Conservation (phyloP, 2,329 filamentous ascomycete species). For the Botrytis byssoidea region DNA sequence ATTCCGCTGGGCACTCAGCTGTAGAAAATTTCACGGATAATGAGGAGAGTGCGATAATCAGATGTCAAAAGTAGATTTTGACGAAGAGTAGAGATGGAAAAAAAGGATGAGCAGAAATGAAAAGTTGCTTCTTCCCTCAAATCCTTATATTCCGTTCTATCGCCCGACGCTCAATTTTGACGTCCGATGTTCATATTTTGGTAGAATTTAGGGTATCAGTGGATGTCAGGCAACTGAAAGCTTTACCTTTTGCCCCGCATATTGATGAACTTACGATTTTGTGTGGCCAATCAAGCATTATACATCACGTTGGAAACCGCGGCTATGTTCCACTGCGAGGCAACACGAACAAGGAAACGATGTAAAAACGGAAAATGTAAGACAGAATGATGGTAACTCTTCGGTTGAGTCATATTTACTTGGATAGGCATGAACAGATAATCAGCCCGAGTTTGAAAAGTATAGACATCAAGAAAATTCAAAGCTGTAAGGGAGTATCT, state of each 20-base stretch:
- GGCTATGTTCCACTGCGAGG: conserved; percentile 8
- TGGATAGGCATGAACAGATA: neutral
- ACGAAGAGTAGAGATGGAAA: neutral
- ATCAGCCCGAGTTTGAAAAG: neutral
- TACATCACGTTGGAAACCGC: conserved; percentile 10
- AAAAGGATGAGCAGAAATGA: neutral
- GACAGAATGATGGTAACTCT: neutral
- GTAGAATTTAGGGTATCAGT: neutral
- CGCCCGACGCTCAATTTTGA: conserved; percentile 5
- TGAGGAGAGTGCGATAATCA: neutral
- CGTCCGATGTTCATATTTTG: conserved; percentile 11
- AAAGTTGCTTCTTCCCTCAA: neutral
- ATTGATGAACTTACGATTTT: neutral
- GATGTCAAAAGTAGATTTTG: neutral
- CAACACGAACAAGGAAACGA: conserved; percentile 1
- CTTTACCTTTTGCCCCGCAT: conserved; percentile 12
- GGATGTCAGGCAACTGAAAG: conserved; percentile 13
- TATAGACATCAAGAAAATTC: neutral
- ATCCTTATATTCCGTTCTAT: conserved; percentile 4
- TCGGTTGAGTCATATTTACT: neutral
- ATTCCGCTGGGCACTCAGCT: neutral
- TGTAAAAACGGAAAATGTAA: neutral
- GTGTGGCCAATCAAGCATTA: neutral
- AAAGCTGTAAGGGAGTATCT: neutral
- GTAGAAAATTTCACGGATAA: neutral